Conservation (phyloP, 139 green algal genomes). For the Cymbomonas tetramitiformis region DNA sequence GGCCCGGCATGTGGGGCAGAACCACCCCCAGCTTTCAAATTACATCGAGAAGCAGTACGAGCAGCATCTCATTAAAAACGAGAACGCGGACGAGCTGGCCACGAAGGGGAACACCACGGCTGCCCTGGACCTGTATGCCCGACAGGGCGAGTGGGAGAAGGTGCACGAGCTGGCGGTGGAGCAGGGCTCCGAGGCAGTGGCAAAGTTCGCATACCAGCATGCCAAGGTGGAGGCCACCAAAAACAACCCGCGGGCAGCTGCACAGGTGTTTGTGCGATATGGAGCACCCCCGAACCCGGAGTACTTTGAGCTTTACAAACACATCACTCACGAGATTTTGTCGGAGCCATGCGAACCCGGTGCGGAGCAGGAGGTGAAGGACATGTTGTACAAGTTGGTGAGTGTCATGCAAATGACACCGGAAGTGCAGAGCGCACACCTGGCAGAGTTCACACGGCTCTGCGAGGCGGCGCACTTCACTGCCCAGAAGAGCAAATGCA, state of each 20-base stretch:
- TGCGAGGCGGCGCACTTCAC: constrained; percentile 41
- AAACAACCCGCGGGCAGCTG: constrained; percentile 14
- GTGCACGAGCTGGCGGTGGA: constrained; percentile 44
- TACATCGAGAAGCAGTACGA: constrained; percentile 51
- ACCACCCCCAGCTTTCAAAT: constrained; percentile 22
- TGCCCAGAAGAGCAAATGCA: not conserved
- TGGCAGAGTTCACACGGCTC: constrained; percentile 14
- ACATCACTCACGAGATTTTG: constrained; percentile 43
- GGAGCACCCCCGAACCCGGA: constrained; percentile 24
- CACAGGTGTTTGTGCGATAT: constrained; percentile 31
- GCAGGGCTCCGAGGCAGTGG: constrained; percentile 31
- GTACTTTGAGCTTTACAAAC: constrained; percentile 47
- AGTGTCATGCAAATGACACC: constrained; percentile 12
- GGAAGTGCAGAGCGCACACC: not conserved
- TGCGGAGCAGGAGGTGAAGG: constrained; percentile 28
- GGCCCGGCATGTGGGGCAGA: constrained; percentile 27
- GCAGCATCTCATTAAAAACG: constrained; percentile 30
- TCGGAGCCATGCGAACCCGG: not conserved
- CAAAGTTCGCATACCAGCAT: constrained; percentile 37
- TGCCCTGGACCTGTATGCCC: constrained; percentile 42
- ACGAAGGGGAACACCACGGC: constrained; percentile 23
- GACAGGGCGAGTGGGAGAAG: constrained; percentile 44
- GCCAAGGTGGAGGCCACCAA: constrained; percentile 42
- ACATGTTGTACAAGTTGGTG: constrained; percentile 12
- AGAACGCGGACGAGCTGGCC: constrained; percentile 38